These are phyloP conservation scores for Mycena latifolia DNA, from an alignment of 768 basidiomycete species.

Conservation along the genomic window DNA sequence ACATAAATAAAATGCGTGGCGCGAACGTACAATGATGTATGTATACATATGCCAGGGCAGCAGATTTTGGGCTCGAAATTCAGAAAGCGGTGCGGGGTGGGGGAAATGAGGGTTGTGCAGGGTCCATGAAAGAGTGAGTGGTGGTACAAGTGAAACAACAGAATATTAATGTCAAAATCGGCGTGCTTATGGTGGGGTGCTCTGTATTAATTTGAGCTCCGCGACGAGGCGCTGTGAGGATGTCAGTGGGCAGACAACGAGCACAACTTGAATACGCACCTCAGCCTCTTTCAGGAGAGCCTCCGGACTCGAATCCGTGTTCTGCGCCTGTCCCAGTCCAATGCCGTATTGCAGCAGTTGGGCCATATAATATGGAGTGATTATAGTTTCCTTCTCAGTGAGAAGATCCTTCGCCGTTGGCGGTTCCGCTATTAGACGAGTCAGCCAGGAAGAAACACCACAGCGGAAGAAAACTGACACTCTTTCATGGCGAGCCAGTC, in stretches of 20 bases:
- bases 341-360: conserved; percentile 82
- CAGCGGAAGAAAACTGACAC: conserved; percentile 51
- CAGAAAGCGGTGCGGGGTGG: conserved; percentile 20
- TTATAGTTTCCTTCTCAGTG: conserved; percentile 72
- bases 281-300: conserved; percentile 66
- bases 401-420: conserved; percentile 50
- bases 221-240: conserved; percentile 68
- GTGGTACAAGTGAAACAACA: conserved; percentile 18
- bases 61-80: conserved; percentile 18
- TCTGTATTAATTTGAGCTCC: conserved; percentile 67
- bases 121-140: conserved; percentile 24
- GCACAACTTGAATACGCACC: conserved; percentile 50
- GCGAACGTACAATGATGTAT: conserved; percentile 11
- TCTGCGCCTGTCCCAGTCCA: conserved; percentile 61
- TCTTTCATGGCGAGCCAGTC: conserved; percentile 81
- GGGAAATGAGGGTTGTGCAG: conserved; percentile 23
- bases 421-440: conserved; percentile 45
- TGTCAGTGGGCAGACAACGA: conserved; percentile 7
- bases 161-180: background rate
- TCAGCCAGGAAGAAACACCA: background rate
- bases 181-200: conserved; percentile 4
- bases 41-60: conserved; percentile 16
- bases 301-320: conserved; percentile 58
- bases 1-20: conserved; percentile 20
- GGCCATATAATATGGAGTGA: conserved; percentile 84